phyloP scores from a whole-genome alignment of 2,329 filamentous ascomycete species.

The Myriosclerotinia scirpicola region DNA sequence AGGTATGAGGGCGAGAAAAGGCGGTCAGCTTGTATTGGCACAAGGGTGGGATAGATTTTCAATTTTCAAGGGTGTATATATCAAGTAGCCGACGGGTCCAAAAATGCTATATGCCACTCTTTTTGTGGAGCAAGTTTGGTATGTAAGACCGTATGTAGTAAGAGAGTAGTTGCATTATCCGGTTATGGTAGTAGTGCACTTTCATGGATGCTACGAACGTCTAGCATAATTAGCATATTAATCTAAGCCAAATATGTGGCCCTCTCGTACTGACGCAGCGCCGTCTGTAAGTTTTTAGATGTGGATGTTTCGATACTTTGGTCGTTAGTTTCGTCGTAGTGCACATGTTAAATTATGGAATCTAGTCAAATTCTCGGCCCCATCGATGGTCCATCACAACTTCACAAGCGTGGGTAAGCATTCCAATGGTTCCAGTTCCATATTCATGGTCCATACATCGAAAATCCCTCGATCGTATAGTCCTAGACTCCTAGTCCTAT shows the following conservation, averaged over 20 bases:
- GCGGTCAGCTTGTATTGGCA: constrained; percentile 20
- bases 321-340: constrained; percentile 10
- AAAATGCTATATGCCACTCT: constrained; percentile 18
- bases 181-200: constrained; percentile 4
- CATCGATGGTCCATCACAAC: constrained; percentile 17
- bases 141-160: not conserved
- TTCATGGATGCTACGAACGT: constrained; percentile 10
- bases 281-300: constrained; percentile 13
- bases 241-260: constrained; percentile 22
- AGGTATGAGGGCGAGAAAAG: constrained; percentile 14
- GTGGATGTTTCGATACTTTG: constrained; percentile 3
- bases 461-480: not conserved
- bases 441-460: not conserved
- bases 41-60: constrained; percentile 22
- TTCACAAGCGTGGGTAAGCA: constrained; percentile 15
- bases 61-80: constrained; percentile 19
- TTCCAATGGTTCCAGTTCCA: constrained; percentile 15
- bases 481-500: not conserved
- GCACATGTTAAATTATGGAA: constrained; percentile 20
- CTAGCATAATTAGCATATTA: constrained; percentile 8
- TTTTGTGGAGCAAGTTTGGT: constrained; percentile 13
- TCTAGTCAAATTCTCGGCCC: constrained; percentile 20
- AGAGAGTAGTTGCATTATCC: not conserved
- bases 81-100: constrained; percentile 22
- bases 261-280: constrained; percentile 6